Conservation (phyloP, 1,284 basidiomycete species). For the Leccinum subrobustum region DNA sequence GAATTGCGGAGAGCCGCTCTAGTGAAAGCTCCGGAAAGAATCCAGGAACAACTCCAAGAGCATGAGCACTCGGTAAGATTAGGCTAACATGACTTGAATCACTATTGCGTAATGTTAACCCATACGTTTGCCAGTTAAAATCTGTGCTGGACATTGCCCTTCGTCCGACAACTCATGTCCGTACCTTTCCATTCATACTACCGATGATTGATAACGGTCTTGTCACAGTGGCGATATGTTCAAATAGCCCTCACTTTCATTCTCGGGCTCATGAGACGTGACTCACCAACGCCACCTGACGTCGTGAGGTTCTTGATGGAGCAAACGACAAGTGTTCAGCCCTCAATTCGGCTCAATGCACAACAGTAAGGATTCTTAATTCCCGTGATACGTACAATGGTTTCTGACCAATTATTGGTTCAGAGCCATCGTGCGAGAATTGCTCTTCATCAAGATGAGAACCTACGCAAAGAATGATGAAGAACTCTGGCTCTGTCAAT, state of each 20-base stretch:
- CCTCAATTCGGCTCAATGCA: slow-evolving; percentile 72
- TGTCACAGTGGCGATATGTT: slow-evolving; percentile 82
- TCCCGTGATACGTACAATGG: slow-evolving; percentile 4
- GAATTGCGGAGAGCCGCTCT: slow-evolving; percentile 44
- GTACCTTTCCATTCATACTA: slow-evolving; percentile 22
- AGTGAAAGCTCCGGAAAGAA: slow-evolving; percentile 41
- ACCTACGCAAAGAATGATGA: slow-evolving; percentile 70
- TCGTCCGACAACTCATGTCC: slow-evolving; percentile 69
- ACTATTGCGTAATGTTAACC: slow-evolving; percentile 4
- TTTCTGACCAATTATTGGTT: slow-evolving; percentile 14
- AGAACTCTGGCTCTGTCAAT: slow-evolving; percentile 80
- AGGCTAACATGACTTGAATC: neutral
- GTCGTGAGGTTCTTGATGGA: slow-evolving; percentile 70
- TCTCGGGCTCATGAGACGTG: slow-evolving; percentile 72
- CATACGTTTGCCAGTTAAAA: slow-evolving; percentile 43
- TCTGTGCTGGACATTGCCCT: slow-evolving; percentile 69
- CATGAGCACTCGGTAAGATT: slow-evolving; percentile 49
- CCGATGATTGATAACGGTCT: slow-evolving; percentile 6
- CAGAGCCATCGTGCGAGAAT: slow-evolving; percentile 74
- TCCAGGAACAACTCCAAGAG: slow-evolving; percentile 42
- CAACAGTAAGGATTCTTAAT: slow-evolving; percentile 52
- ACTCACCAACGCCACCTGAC: slow-evolving; percentile 62
- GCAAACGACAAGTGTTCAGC: slow-evolving; percentile 76
- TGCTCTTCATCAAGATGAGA: slow-evolving; percentile 82
- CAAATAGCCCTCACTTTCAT: slow-evolving; percentile 79